Evolutionary conservation across 2,329 filamentous ascomycete species (phyloP).

Genomic region (Fusarium subglutinans): DNA sequence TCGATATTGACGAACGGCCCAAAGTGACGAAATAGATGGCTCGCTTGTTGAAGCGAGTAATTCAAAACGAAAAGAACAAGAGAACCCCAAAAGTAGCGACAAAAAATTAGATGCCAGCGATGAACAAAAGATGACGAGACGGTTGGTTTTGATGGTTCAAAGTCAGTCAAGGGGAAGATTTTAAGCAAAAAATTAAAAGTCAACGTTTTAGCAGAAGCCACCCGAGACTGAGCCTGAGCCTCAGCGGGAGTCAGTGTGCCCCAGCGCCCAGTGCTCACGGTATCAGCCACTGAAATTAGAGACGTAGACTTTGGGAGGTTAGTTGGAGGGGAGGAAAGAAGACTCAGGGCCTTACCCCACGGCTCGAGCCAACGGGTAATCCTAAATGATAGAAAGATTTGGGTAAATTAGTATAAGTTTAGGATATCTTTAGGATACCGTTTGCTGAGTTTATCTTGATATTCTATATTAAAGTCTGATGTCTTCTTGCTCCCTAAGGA

Average conservation of each 20-base stretch:
- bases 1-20: background rate
- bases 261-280: conserved; percentile 1
- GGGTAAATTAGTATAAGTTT: too few species aligned
- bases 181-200: background rate
- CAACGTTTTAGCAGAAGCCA: background rate
- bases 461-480: too few species aligned
- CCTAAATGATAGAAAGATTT: too few species aligned
- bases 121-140: background rate
- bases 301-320: background rate
- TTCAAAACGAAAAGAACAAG: background rate
- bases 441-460: too few species aligned
- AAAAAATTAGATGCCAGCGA: background rate
- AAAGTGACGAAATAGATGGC: background rate
- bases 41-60: background rate
- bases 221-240: background rate
- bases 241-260: conserved; percentile 9
- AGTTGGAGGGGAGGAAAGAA: too few species aligned
- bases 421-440: too few species aligned
- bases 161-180: conserved; percentile 7
- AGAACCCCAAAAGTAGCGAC: background rate
- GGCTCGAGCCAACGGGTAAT: too few species aligned
- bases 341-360: too few species aligned
- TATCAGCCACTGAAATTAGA: conserved; percentile 3
- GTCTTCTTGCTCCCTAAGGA: background rate
- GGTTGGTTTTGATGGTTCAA: background rate